Conservation (phyloP, 352 stramenopile species). For the Pseudoperonospora humuli region DNA sequence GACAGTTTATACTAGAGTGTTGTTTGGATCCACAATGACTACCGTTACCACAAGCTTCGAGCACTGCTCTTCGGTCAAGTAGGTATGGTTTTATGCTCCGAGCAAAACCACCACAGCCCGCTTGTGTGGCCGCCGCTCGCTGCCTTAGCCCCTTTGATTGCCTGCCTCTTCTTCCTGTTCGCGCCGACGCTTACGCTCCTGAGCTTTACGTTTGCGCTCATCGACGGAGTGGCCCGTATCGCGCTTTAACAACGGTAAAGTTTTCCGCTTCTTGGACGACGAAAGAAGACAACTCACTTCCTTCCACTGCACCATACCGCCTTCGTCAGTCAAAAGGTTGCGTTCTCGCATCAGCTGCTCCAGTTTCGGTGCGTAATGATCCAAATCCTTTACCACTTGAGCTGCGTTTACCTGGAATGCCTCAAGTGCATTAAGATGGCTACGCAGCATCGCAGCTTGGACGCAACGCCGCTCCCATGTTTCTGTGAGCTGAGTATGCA, state of each 20-base stretch:
- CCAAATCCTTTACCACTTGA: conserved; percentile 49
- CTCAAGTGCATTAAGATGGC: conserved; percentile 57
- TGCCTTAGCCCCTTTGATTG: conserved; percentile 10
- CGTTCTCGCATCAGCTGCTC: conserved; percentile 69
- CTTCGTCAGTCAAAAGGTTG: conserved; percentile 30
- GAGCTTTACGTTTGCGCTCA: conserved; percentile 67
- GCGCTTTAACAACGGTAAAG: conserved; percentile 54
- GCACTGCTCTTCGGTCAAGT: no score
- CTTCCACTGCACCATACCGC: conserved; percentile 30
- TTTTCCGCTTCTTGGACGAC: conserved; percentile 45
- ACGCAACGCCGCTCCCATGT: conserved; percentile 82
- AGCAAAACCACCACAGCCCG: no score
- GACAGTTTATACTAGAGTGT: no score
- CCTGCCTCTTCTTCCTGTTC: conserved; percentile 16
- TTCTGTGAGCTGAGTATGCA: conserved; percentile 68
- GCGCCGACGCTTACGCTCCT: conserved; percentile 66
- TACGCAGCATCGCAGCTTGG: conserved; percentile 64
- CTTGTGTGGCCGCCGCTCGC: conserved; percentile 6
- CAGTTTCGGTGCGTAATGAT: conserved; percentile 65
- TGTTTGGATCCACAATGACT: no score
- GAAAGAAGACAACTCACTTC: conserved; percentile 47
- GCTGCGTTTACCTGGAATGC: conserved; percentile 32
- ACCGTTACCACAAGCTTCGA: no score
- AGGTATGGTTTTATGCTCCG: no score
- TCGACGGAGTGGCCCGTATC: conserved; percentile 74